phyloP scores from a whole-genome alignment of 2,329 filamentous ascomycete species.

The Neonectria faginata region DNA sequence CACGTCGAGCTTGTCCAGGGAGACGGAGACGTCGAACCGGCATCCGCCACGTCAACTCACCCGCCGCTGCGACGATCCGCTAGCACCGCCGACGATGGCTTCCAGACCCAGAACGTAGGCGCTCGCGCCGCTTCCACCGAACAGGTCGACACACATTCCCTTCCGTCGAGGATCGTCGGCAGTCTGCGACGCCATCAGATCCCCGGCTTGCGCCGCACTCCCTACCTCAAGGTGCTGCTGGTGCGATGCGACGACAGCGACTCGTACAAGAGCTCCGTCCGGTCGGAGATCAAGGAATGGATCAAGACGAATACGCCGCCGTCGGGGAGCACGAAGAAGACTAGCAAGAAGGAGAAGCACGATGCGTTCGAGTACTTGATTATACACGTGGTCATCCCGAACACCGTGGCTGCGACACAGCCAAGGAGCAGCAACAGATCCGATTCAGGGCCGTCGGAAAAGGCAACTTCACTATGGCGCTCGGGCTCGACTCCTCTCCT shows the following conservation, averaged over 20 bases:
- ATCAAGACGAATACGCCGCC: conserved; percentile 79
- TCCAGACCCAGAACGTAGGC: conserved; percentile 67
- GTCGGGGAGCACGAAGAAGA: conserved; percentile 64
- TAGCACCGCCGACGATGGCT: conserved; percentile 66
- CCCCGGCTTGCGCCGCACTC: conserved; percentile 89
- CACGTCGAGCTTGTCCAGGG: conserved; percentile 87
- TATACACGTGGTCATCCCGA: conserved; percentile 89
- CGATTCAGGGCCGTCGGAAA: conserved; percentile 71
- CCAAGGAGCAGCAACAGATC: conserved; percentile 71
- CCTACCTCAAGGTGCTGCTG: conserved; percentile 91
- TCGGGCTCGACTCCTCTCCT: conserved; percentile 84
- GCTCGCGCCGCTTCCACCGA: conserved; percentile 55
- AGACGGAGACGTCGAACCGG: conserved; percentile 64
- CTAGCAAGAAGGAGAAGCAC: conserved; percentile 85
- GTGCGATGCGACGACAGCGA: conserved; percentile 97
- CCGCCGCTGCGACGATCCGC: conserved; percentile 48
- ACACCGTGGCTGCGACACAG: conserved; percentile 83
- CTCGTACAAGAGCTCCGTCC: conserved; percentile 83
- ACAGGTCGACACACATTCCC: conserved; percentile 50
- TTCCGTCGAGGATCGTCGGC: conserved; percentile 49
- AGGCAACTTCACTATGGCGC: conserved; percentile 80
- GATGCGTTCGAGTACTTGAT: conserved; percentile 98
- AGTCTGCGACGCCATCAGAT: conserved; percentile 85
- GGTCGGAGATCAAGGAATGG: conserved; percentile 89
- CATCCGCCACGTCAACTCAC: conserved; percentile 47